These are phyloP conservation scores for Pythium volutum DNA, from an alignment of 352 stramenopile genomes.

Conservation along the genomic window DNA sequence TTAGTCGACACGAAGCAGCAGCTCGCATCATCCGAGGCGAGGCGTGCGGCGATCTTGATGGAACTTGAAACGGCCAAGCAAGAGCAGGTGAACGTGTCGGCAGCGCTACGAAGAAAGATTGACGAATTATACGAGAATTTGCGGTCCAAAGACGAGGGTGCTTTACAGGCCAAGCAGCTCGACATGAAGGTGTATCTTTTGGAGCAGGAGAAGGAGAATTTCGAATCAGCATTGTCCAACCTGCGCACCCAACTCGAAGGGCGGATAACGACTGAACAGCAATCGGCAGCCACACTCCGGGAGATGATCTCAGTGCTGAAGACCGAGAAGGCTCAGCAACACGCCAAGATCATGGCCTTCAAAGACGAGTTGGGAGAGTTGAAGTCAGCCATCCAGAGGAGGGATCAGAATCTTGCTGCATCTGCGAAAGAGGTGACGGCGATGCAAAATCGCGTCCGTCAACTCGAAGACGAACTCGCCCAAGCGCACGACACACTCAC, in stretches of 20 bases:
- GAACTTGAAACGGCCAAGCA: constrained; percentile 35
- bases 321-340: constrained; percentile 33
- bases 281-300: background rate
- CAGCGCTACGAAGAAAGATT: constrained; percentile 42
- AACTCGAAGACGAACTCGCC: constrained; percentile 28
- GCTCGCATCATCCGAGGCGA: constrained; percentile 28
- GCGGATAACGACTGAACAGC: constrained; percentile 1
- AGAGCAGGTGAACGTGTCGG: constrained; percentile 26
- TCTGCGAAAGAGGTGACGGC: constrained; percentile 17
- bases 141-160: constrained; percentile 39
- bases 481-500: constrained; percentile 29
- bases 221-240: background rate
- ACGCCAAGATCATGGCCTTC: constrained; percentile 14
- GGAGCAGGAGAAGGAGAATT: constrained; percentile 22
- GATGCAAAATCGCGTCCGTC: constrained; percentile 34
- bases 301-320: constrained; percentile 33
- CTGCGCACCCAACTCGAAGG: constrained; percentile 7
- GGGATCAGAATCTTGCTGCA: constrained; percentile 41
- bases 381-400: constrained; percentile 37
- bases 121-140: constrained; percentile 57
- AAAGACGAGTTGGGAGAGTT: constrained; percentile 24
- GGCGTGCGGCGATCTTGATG: constrained; percentile 27
- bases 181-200: constrained; percentile 13
- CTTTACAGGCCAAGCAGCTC: constrained; percentile 5
- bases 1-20: constrained; percentile 39